Conservation (phyloP, 225 moss, liverwort and hornwort genomes). For the Marchantia polymorpha region DNA sequence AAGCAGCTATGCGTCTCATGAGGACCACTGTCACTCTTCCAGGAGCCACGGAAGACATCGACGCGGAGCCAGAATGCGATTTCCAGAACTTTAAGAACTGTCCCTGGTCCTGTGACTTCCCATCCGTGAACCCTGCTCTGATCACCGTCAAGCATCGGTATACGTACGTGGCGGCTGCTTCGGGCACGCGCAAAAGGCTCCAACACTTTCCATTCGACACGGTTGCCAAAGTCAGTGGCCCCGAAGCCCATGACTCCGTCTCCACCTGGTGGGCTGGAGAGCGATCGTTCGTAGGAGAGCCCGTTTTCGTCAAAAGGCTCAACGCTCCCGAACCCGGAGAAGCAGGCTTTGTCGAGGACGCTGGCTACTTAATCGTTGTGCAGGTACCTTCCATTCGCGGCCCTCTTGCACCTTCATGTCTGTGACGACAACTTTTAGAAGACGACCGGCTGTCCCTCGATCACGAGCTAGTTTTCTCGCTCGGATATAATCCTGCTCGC, state of each 20-base stretch:
- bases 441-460: no score
- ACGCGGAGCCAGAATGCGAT: constrained; percentile 16
- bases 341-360: constrained; percentile 37
- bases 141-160: constrained; percentile 25
- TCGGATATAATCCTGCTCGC: no score
- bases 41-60: neutral
- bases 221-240: constrained; percentile 33
- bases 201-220: constrained; percentile 43
- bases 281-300: constrained; percentile 45
- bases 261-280: constrained; percentile 37
- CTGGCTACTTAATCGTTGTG: constrained; percentile 34
- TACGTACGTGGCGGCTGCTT: constrained; percentile 32
- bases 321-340: constrained; percentile 11
- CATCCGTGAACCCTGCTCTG: constrained; percentile 29
- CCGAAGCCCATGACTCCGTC: constrained; percentile 12
- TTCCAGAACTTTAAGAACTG: constrained; percentile 28
- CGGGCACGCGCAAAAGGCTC: constrained; percentile 28
- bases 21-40: constrained; percentile 21
- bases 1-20: constrained; percentile 14
- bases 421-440: no score
- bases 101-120: constrained; percentile 38
- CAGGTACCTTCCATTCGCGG: constrained; percentile 14
- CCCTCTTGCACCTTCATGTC: neutral
- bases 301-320: constrained; percentile 27
- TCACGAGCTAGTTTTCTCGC: no score